Evolutionary conservation across 2,329 filamentous ascomycete genomes (phyloP), one percentile per base, ranked within the genome.

Genomic region (Neonectria neomacrospora): DNA sequence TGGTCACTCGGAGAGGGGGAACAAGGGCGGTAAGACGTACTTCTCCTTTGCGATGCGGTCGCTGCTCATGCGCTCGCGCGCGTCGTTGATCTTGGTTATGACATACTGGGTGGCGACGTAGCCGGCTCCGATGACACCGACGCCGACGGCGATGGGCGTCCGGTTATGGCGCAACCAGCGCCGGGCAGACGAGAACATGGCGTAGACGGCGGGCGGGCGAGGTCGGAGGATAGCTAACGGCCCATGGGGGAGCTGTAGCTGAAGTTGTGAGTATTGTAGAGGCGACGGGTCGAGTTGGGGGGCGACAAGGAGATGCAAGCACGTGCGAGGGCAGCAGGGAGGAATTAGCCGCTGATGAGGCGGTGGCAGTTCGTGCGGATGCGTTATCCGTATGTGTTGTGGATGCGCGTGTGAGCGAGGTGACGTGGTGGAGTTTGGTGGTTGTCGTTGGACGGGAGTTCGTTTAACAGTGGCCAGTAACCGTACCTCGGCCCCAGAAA

Each of bases 31-130:
- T 30, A 20, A 3, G 51, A 74, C 88, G 72, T 82, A 97, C 95
- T 99, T 99, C 82, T 99, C 96, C 78, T 95, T 94, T 55, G 95
- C 92, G 77, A 97, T 96, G 74, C 94, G 90, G 75, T 98, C 96
- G 79, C 93, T 95, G 80, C 91, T 94, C 92, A 97, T 96, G 78
- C 95, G 94, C 86, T 97, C 94, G 70, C 94, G 90, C 72, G 95
- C 94, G 80, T 98, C 94, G 69, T 91, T 91, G 74, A 98, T 90
- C 85, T 97, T 98, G 74, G 87, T 88, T 75, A 97, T 80, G 70
- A 97, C 88, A 90, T 97, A 99, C 79, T 97, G 94, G 41, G 93
- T 93, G 59, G 92, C 94, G 64, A 97, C 82, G 80, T 99, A 99
- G 70, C 94, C 94, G 56, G 91, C 93, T 70, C 95, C 94, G 69